These are phyloP conservation scores for Rhizopogon vinicolor DNA, from an alignment of 768 basidiomycete genomes.

Conservation along the genomic window DNA sequence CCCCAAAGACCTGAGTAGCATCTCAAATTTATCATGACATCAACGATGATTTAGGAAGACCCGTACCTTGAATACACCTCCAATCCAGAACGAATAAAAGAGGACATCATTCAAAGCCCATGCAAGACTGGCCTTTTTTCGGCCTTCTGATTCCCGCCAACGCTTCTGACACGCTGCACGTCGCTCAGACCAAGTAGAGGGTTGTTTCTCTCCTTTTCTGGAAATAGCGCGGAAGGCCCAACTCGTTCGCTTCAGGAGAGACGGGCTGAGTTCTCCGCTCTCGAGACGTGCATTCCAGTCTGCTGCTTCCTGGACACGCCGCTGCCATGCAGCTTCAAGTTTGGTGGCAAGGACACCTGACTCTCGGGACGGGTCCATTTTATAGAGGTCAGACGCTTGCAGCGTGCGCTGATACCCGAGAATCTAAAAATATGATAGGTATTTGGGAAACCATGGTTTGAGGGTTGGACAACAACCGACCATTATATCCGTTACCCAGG, in stretches of 20 bases:
- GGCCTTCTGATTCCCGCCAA: conserved; percentile 44
- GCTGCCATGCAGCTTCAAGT: conserved; percentile 53
- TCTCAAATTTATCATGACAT: background rate
- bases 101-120: conserved; percentile 61
- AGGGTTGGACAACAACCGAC: conserved; percentile 17
- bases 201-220: conserved; percentile 5
- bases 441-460: background rate
- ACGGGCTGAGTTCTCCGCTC: conserved; percentile 40
- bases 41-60: background rate
- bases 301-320: conserved; percentile 41
- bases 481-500: conserved; percentile 63
- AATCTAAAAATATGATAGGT: conserved; percentile 25
- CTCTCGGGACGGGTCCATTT: conserved; percentile 48
- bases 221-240: conserved; percentile 32
- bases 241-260: conserved; percentile 29
- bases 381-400: conserved; percentile 74
- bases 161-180: conserved; percentile 28
- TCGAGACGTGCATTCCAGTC: conserved; percentile 52
- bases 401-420: conserved; percentile 70
- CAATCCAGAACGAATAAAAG: conserved; percentile 56
- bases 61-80: conserved; percentile 54
- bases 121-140: conserved; percentile 46
- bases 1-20: conserved; percentile 47
- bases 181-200: conserved; percentile 19
- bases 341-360: conserved; percentile 43